These are phyloP conservation scores for Chytriomyces sp. DNA, from an alignment of 192 early-diverging fungal species.

Conservation along the genomic window DNA sequence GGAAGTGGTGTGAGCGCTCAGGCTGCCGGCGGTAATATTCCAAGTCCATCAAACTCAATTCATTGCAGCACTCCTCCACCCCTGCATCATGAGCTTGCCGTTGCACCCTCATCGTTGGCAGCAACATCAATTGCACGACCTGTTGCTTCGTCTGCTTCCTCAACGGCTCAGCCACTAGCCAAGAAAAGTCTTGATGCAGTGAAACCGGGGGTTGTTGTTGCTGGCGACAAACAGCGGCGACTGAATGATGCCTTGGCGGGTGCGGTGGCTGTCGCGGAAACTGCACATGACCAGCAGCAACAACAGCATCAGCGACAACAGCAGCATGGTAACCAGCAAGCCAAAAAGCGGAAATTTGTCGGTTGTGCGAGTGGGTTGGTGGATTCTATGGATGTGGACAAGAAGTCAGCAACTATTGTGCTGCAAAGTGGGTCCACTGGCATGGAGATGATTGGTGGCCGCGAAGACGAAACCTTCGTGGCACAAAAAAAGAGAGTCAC, in stretches of 20 bases:
- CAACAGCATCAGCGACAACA: no score
- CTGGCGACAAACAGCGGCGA: not conserved
- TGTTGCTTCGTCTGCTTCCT: not conserved
- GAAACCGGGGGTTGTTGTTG: no score
- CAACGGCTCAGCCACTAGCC: not conserved
- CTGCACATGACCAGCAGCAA: not conserved
- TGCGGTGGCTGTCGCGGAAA: not conserved
- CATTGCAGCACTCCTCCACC: constrained; percentile 27
- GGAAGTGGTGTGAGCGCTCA: not conserved
- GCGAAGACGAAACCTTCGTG: not conserved
- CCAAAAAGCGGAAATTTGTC: not conserved
- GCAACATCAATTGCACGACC: not conserved
- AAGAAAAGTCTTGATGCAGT: not conserved
- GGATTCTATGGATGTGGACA: not conserved
- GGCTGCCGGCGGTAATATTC: not conserved
- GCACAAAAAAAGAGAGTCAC: not conserved
- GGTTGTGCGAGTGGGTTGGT: not conserved
- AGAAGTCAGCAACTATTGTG: not conserved
- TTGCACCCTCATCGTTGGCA: not conserved
- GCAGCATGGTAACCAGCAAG: not conserved
- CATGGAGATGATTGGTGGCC: not conserved
- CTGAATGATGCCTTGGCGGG: not conserved
- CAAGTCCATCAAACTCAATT: constrained; percentile 21
- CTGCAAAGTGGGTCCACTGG: not conserved
- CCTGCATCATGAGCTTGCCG: constrained; percentile 21